phyloP scores from a whole-genome alignment of 495 filamentous ascomycete genomes.

The Talaromyces wortmannii region DNA sequence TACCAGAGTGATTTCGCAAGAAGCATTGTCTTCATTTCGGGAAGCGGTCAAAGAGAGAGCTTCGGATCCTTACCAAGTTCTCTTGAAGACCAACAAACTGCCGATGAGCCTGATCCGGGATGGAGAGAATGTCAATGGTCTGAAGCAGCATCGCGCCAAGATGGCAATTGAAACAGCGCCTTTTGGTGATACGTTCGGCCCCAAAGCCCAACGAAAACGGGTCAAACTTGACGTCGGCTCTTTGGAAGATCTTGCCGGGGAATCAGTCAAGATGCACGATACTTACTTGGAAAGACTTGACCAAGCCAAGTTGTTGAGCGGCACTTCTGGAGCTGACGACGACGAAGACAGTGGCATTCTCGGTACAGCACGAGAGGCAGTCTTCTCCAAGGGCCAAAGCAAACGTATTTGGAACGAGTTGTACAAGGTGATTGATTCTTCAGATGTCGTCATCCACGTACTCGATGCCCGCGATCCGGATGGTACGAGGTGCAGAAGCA shows the following conservation, averaged over 20 bases:
- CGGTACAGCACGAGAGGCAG: slow-evolving; percentile 70
- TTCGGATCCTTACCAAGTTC: slow-evolving; percentile 83
- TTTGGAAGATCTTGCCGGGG: slow-evolving; percentile 73
- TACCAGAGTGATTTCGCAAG: slow-evolving; percentile 61
- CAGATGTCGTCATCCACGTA: slow-evolving; percentile 94
- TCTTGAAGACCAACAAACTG: slow-evolving; percentile 90
- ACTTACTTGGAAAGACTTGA: slow-evolving; percentile 71
- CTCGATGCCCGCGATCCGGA: slow-evolving; percentile 87
- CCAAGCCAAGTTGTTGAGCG: slow-evolving; percentile 63
- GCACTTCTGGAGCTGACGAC: slow-evolving; percentile 46
- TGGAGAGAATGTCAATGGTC: slow-evolving; percentile 57
- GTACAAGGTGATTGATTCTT: slow-evolving; percentile 96
- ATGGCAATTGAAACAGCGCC: slow-evolving; percentile 83
- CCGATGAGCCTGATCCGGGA: slow-evolving; percentile 77
- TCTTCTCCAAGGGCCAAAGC: slow-evolving; percentile 90
- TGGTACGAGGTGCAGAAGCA: slow-evolving; percentile 78
- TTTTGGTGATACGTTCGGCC: slow-evolving; percentile 86
- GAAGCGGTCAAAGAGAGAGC: slow-evolving; percentile 88
- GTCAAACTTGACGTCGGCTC: slow-evolving; percentile 79
- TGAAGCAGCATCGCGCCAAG: slow-evolving; percentile 91
- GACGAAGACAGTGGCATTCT: slow-evolving; percentile 46
- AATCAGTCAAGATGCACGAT: slow-evolving; percentile 70
- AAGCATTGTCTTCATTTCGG: slow-evolving; percentile 72
- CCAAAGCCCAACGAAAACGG: slow-evolving; percentile 85
- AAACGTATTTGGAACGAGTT: slow-evolving; percentile 98